Base-by-base conservation (phyloP, 2,329 filamentous ascomycete genomes). In the Colletotrichum sp. region DNA sequence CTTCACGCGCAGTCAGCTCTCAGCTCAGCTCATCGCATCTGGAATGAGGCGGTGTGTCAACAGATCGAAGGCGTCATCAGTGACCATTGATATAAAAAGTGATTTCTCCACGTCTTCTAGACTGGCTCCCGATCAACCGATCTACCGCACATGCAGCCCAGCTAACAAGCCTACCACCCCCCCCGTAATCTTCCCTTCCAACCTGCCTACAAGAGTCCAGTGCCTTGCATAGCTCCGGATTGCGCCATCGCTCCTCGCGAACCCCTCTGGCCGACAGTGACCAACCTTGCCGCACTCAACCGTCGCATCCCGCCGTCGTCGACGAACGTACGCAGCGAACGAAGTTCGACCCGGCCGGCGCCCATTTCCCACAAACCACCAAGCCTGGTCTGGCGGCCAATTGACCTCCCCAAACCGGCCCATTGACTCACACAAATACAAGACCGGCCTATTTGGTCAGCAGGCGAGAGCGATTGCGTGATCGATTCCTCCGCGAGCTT, bases 391-490 rank as follows among this genome's bases (percentile, higher is more conserved):
- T 21, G 21, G 71, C 21, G 32, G 32, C 72, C 30, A 16, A 57
- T 67, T 34, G 57, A 62, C 34, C 60, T 60, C 30, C 36, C 59
- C n/a, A 72, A 69, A 66, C 26, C 64, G 26, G 55, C 49, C 39
- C 66, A 68, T 78, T 75, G 75, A 77, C 71, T 78, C 77, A 78
- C 65, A 24, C 65, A 62, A 28, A 28, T 8, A 8, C 30, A 67
- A 44, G 34, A 68, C 26, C 34, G 69, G 8, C 62, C 55, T 34
- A 18, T 60, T 67, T 73, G 39, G 70, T 73, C 70, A 73, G 70
- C 75, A 75, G 64, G 60, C 64, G 32, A 69, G 18, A 44, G 75
- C 71, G 71, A 78, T 77, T 78, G 75, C 77, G 77, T 78, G 77
- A 75, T 78, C 67, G 69, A 75, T 75, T 64, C 67, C 55, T 59